phyloP scores from a whole-genome alignment of 768 basidiomycete species.

The Termitomyces sp. region DNA sequence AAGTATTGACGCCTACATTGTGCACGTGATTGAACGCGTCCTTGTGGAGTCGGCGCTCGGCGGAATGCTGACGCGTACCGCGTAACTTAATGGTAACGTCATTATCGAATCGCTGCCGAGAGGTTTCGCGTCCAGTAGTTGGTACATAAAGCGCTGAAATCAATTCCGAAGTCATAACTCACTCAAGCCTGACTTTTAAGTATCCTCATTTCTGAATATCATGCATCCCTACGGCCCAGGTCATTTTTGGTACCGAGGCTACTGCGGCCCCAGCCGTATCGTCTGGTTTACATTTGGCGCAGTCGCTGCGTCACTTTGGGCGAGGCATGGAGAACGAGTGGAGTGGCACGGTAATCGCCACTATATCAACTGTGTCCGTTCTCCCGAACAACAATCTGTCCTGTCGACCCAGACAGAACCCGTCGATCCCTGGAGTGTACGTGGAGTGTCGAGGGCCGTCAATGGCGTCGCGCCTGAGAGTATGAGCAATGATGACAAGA shows the following conservation, averaged over 20 bases:
- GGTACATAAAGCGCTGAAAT: neutral
- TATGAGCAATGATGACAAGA: conserved; percentile 34
- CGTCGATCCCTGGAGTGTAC: conserved; percentile 11
- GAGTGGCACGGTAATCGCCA: conserved; percentile 10
- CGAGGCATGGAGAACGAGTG: conserved; percentile 33
- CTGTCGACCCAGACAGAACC: conserved; percentile 6
- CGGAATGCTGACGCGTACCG: neutral
- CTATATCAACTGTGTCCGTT: conserved; percentile 26
- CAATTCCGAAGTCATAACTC: neutral
- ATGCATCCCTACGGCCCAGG: conserved; percentile 11
- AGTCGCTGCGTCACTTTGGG: conserved; percentile 31
- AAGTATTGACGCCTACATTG: too few relatives aligned
- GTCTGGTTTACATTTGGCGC: conserved; percentile 69
- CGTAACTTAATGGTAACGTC: too few relatives aligned
- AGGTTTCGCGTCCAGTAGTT: neutral
- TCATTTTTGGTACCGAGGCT: conserved; percentile 7
- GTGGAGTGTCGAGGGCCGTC: conserved; percentile 21
- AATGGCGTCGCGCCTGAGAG: conserved; percentile 21
- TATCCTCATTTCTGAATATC: neutral
- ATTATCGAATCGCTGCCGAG: neutral
- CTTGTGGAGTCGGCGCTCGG: neutral
- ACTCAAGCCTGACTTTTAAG: neutral
- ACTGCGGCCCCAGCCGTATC: conserved; percentile 46
- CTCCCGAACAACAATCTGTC: conserved; percentile 9
- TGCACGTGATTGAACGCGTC: neutral